These are phyloP conservation scores for Corymbia calophylla DNA, from an alignment of 441 rosid genomes.

Conservation along the genomic window DNA sequence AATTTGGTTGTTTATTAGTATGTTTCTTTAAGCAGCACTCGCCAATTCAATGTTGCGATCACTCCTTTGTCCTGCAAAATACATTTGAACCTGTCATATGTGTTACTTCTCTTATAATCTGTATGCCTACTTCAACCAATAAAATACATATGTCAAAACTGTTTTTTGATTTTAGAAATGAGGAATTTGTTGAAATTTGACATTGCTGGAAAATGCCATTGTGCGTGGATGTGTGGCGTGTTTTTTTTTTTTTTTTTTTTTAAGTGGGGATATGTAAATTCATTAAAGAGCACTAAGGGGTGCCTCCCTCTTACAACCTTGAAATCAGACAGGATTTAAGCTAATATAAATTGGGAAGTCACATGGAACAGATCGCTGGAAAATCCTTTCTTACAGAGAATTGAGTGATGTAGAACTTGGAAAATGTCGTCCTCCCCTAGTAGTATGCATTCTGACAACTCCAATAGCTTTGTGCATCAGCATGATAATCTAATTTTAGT, in stretches of 20 bases:
- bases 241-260: not conserved
- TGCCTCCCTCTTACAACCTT: not conserved
- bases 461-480: not conserved
- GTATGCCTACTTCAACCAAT: not conserved
- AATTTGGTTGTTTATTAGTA: not conserved
- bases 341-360: not conserved
- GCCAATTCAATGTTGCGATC: not conserved
- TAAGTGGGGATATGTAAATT: not conserved
- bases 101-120: not conserved
- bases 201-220: not conserved
- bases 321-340: not conserved
- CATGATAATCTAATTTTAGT: not conserved
- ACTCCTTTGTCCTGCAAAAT: not conserved
- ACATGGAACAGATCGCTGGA: not conserved
- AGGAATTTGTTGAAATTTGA: not conserved
- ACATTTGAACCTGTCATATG: not conserved
- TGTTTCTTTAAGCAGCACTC: not conserved
- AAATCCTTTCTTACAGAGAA: not conserved
- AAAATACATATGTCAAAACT: not conserved
- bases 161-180: not conserved
- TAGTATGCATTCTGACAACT: not conserved
- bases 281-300: not conserved
- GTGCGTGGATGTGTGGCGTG: not conserved
- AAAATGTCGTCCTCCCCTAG: not conserved
- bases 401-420: not conserved